phyloP scores from a whole-genome alignment of 1,284 basidiomycete species.

The Sporisorium exsertum region DNA sequence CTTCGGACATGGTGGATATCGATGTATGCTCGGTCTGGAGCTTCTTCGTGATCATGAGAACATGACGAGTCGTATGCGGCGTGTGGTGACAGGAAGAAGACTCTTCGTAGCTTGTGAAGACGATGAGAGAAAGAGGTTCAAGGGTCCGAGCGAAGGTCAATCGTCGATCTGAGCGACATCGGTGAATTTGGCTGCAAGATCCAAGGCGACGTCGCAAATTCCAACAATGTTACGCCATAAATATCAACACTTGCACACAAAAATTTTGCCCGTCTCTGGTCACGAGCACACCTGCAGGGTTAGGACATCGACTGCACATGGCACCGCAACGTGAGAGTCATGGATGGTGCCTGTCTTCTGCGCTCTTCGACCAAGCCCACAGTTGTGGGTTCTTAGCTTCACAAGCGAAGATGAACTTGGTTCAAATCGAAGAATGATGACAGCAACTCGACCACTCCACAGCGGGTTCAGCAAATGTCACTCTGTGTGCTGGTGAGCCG shows the following conservation, averaged over 20 bases:
- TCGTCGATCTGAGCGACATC: constrained; percentile 4
- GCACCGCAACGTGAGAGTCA: constrained; percentile 8
- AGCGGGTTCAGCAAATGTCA: not conserved
- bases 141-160: constrained; percentile 4
- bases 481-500: not conserved
- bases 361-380: not conserved
- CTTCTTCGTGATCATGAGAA: not conserved
- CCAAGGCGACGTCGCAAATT: not conserved
- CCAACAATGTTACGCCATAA: not conserved
- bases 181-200: not conserved
- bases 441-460: not conserved
- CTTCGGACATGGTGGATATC: constrained; percentile 21
- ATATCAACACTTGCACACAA: not conserved
- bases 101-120: not conserved
- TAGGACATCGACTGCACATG: not conserved
- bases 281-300: constrained; percentile 3
- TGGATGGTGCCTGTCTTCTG: too few relatives aligned
- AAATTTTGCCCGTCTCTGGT: not conserved
- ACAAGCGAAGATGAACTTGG: too few relatives aligned
- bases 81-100: not conserved
- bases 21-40: not conserved
- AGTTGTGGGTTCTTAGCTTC: not conserved
- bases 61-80: not conserved
- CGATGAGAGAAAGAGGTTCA: not conserved
- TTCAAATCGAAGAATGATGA: not conserved